Evolutionary conservation across 495 filamentous ascomycete genomes (phyloP).

Genomic region (Rhypophila decipiens): DNA sequence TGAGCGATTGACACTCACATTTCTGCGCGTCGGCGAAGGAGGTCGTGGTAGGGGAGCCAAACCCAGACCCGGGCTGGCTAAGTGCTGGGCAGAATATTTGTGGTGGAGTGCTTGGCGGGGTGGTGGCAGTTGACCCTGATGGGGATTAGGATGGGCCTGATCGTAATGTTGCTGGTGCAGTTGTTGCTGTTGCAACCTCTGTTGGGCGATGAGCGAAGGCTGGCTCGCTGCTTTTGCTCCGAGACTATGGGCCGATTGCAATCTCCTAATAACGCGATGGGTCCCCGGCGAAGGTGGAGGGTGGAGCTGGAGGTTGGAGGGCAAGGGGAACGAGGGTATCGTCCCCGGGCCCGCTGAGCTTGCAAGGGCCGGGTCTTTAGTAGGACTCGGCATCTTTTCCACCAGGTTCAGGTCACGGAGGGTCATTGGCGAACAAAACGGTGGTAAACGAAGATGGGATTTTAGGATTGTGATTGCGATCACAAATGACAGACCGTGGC

Average conservation of each 20-base stretch:
- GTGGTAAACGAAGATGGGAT: too few relatives aligned
- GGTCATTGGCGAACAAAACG: too few relatives aligned
- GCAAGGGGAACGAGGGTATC: slow-evolving; percentile 4
- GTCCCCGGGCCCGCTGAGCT: neutral
- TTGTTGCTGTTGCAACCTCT: slow-evolving; percentile 32
- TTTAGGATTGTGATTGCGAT: too few relatives aligned
- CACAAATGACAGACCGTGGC: too few relatives aligned
- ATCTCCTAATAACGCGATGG: slow-evolving; percentile 46
- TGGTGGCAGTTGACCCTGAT: slow-evolving; percentile 6
- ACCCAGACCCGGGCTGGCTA: slow-evolving; percentile 13
- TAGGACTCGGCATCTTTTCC: slow-evolving; percentile 34
- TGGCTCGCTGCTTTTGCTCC: slow-evolving; percentile 35
- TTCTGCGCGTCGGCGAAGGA: slow-evolving; percentile 17
- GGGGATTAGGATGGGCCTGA: slow-evolving; percentile 16
- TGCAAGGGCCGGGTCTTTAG: slow-evolving; percentile 17
- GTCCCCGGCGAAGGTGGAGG: slow-evolving; percentile 24
- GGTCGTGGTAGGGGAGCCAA: neutral
- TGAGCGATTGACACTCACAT: slow-evolving; percentile 38
- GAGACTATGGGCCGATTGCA: slow-evolving; percentile 52
- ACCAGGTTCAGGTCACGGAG: slow-evolving; percentile 16
- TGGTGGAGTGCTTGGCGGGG: slow-evolving; percentile 9
- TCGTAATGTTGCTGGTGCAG: slow-evolving; percentile 20
- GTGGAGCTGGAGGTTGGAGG: slow-evolving; percentile 21
- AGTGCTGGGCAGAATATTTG: neutral
- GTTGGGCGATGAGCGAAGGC: slow-evolving; percentile 49